A percentile compares a stretch with the other conserved stretches of the same genome.
Conservation (phyloP, 352 stramenopile species). For the Globisporangium parvum region DNA sequence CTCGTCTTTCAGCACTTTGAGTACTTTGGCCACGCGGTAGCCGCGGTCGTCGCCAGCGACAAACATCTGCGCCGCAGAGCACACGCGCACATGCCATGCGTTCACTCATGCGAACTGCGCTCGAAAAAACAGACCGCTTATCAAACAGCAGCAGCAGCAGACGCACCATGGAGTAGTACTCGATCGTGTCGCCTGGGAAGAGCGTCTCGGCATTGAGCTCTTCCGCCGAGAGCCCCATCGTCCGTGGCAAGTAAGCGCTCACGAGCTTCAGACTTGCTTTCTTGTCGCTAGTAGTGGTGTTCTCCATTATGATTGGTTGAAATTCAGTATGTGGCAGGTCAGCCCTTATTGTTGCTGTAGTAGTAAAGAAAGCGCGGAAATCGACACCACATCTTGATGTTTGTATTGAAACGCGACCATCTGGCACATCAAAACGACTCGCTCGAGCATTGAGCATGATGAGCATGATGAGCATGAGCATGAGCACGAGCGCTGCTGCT, state of each 20-base stretch:
- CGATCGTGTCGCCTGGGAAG: conserved; percentile 63
- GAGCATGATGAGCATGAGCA: no score
- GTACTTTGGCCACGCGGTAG: conserved; percentile 55
- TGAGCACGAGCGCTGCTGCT: no score
- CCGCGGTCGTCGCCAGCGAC: conserved; percentile 61
- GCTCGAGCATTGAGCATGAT: no score
- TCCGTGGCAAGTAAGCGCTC: background rate
- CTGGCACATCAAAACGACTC: no score
- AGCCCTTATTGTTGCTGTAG: no score
- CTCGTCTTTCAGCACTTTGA: conserved; percentile 37
- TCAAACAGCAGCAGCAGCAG: background rate
- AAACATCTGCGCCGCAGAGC: conserved; percentile 35
- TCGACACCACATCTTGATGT: no score
- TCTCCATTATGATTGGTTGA: no score
- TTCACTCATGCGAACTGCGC: conserved; percentile 1
- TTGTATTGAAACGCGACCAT: no score
- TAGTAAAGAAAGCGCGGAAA: no score
- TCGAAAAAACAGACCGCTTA: background rate
- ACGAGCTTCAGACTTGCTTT: no score
- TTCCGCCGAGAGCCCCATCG: conserved; percentile 40
- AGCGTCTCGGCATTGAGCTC: conserved; percentile 56
- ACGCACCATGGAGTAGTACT: conserved; percentile 71
- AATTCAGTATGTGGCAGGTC: no score
- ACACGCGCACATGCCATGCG: background rate
- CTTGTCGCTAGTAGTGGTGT: no score